A percentile compares a stretch with the other conserved stretches of the same genome.
Conservation (phyloP, 768 basidiomycete species). For the Boletellus ananiceps region DNA sequence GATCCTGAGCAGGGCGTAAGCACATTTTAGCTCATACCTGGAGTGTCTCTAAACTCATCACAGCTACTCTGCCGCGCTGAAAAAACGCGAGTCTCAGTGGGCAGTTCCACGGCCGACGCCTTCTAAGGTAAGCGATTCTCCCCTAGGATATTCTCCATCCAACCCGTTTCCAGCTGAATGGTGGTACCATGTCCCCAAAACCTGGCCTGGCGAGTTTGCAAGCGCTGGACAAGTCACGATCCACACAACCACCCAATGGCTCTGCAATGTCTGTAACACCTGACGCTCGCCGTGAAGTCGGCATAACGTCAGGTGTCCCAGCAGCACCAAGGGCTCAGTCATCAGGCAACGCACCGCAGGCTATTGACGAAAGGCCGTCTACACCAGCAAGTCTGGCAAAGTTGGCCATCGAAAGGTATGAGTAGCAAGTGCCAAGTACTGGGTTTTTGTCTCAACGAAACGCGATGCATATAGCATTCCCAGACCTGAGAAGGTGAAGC, state of each 20-base stretch:
- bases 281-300: conserved; percentile 37
- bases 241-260: conserved; percentile 38
- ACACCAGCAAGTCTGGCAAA: conserved; percentile 42
- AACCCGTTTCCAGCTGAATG: conserved; percentile 21
- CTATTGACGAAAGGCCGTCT: conserved; percentile 28
- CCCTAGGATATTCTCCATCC: neutral
- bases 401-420: conserved; percentile 63
- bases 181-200: conserved; percentile 27
- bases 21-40: conserved; percentile 8
- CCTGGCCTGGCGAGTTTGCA: conserved; percentile 25
- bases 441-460: conserved; percentile 5
- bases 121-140: conserved; percentile 29
- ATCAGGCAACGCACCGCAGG: conserved; percentile 26
- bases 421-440: neutral
- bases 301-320: conserved; percentile 27
- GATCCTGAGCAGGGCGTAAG: conserved; percentile 73
- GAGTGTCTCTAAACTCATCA: conserved; percentile 3
- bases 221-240: conserved; percentile 30
- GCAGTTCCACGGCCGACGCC: conserved; percentile 26
- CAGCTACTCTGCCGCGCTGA: conserved; percentile 71
- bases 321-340: conserved; percentile 56
- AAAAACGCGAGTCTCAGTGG: conserved; percentile 67
- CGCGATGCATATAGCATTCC: conserved; percentile 48
- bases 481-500: conserved; percentile 74
- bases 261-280: conserved; percentile 27